Base-by-base conservation (phyloP, 106 monocot genomes). In the Hemerocallis citrina region DNA sequence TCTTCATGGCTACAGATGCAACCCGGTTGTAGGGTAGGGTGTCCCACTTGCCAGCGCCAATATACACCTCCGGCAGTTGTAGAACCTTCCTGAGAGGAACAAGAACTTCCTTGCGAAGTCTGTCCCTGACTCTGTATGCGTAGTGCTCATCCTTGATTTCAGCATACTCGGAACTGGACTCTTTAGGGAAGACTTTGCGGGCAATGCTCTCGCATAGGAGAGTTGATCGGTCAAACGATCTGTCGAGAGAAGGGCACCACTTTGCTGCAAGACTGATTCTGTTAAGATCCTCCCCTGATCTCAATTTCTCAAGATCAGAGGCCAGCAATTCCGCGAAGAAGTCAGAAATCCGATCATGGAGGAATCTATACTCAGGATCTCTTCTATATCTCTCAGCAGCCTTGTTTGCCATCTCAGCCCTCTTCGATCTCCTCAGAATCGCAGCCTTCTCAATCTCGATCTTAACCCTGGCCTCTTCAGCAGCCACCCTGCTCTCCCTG, bases 1-100 rank as follows among this genome's bases (percentile, higher is more conserved):
- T 82, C 67, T 82, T 88, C 87, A 88, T 88, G 76, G 87, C 87
- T 24, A 88, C 87, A 17, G 82, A 88, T 17, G 87, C 82, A 28
- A 88, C 87, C 16, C 87, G 82, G 58, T 73, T 61, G 79, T 88
- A 88, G 2, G 82, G 81, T 23, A 82, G 73, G 37, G 36, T 14
- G 10, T 54, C 58, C 82, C 87, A 88, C 28, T 70, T 47, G 17
- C 62, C 16, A 15, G 70, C 66, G 59, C 70, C 59, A 34, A 82
- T 88, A 52, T 76, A 87, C 3, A 87, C 78, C 74, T 82, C 87
- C 16, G 87, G 87, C 12, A 87, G 66, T 34, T 87, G 37, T 32
- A 82, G 75, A 5, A 47, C 75, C 19, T 55, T 35, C 33, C 79
- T 71, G 37, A 87, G 82, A 21, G 87, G 72, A 29, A 79, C 82